phyloP scores from a whole-genome alignment of 805 yeast genomes.

The Debaryomyces castellii region DNA sequence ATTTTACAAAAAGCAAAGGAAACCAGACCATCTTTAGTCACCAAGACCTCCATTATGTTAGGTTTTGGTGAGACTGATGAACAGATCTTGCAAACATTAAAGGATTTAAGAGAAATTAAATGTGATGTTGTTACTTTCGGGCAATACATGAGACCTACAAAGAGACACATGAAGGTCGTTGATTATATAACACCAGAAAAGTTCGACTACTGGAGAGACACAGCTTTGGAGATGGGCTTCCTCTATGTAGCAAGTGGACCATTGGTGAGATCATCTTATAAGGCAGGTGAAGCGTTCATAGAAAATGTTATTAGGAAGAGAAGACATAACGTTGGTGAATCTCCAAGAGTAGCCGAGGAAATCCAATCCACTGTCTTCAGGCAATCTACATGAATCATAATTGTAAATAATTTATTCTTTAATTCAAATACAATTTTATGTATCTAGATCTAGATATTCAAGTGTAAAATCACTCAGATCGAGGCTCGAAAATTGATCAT shows the following conservation, averaged over 20 bases:
- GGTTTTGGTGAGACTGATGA: constrained; percentile 97
- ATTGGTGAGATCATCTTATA: constrained; percentile 90
- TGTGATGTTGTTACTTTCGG: constrained; percentile 98
- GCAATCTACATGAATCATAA: background rate
- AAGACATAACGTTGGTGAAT: constrained; percentile 48
- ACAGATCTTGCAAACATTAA: constrained; percentile 73
- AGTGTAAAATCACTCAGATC: no score
- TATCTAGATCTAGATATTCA: background rate
- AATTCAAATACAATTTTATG: background rate
- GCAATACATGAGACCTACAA: constrained; percentile 98
- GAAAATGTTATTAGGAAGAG: constrained; percentile 88
- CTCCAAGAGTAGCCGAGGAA: constrained; percentile 30
- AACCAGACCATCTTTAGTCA: constrained; percentile 69
- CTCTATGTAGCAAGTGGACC: constrained; percentile 97
- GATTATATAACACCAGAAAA: constrained; percentile 93
- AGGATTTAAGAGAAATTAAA: constrained; percentile 67
- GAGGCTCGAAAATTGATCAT: background rate
- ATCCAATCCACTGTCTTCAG: background rate
- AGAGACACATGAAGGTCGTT: constrained; percentile 96
- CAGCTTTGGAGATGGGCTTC: constrained; percentile 87
- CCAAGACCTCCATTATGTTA: constrained; percentile 93
- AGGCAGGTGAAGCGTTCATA: constrained; percentile 97
- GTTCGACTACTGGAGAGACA: constrained; percentile 88
- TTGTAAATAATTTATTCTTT: background rate
- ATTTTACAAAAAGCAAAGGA: constrained; percentile 82